Evolutionary conservation across 2,329 filamentous ascomycete genomes (phyloP), one percentile per base, ranked within the genome.

Genomic region (Paraconiothyrium brasiliense): DNA sequence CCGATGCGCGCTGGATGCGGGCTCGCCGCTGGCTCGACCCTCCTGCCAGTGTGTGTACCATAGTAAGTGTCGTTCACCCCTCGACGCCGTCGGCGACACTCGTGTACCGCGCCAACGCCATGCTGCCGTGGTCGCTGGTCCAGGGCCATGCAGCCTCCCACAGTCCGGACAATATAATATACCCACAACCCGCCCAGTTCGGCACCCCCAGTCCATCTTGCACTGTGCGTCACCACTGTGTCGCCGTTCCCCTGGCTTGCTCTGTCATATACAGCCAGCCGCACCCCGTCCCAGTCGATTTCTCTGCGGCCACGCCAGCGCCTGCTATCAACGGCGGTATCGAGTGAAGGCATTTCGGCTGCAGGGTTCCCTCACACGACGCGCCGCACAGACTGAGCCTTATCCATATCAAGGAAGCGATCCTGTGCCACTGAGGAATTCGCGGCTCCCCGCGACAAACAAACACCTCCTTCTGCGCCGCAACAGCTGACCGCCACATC

Each of bases 321-420:
- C n/a, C 39, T 41, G 39, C 39, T 6, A n/a, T 41, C 39, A n/a
- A 16, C 16, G 16, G 13, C 37, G 14, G 39, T 20, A 41, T 39
- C 39, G n/a, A 41, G 39, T 41, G 14, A n/a, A 41, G 35, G 37
- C 14, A 51, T 52, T 22, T 57, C 44, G 43, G 30, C 32, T 56
- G 20, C 54, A 46, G 48, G 43, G 20, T 35, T 22, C 16, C 47
- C 20, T 50, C 39, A 39, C 43, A 27, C 27, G 22, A 34, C 27
- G 63, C 47, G 70, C 72, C 59, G 62, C 69, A 71, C 70, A 63
- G 67, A 54, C 60, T 55, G 10, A 35, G 54, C 64, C 52, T 62
- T 63, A 64, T 72, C 67, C 68, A 74, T 71, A 71, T 72, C 70
- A 70, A 67, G 41, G 13, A 58, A 54, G 59, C n/a, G 48, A 64